phyloP scores from a whole-genome alignment of 1,139 yeast species.

The Saccharomyces hybrid region DNA sequence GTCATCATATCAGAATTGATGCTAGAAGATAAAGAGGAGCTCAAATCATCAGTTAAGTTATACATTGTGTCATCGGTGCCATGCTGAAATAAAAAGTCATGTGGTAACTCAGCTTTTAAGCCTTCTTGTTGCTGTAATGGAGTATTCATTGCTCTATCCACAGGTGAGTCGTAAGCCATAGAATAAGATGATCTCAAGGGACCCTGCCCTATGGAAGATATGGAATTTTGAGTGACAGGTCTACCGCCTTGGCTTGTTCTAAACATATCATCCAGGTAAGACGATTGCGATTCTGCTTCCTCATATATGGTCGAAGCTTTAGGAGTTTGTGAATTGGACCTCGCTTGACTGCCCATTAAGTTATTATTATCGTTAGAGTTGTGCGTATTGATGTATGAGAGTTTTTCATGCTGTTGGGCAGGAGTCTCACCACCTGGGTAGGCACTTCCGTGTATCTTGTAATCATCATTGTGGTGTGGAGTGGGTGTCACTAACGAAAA shows the following conservation, averaged over 20 bases:
- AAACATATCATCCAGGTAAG: conserved; percentile 23
- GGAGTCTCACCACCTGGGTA: conserved; percentile 17
- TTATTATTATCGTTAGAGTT: not conserved
- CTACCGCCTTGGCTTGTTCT: conserved; percentile 4
- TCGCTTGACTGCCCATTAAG: not conserved
- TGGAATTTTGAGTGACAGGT: not conserved
- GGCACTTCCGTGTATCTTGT: conserved; percentile 6
- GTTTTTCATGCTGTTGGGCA: conserved; percentile 23
- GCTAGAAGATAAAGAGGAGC: conserved; percentile 28
- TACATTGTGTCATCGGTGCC: conserved; percentile 15
- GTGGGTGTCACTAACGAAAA: not conserved
- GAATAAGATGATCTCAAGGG: not conserved
- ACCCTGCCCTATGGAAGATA: not conserved
- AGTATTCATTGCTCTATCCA: not conserved
- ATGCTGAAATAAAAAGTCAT: conserved; percentile 2
- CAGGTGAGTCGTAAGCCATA: not conserved
- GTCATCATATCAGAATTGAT: conserved; percentile 21
- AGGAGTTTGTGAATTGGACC: not conserved
- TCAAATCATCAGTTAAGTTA: conserved; percentile 23
- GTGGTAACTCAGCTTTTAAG: not conserved
- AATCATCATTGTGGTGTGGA: not conserved
- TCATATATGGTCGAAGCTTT: not conserved
- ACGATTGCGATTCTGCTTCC: conserved; percentile 6
- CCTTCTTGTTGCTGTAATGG: not conserved
- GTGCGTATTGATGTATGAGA: conserved; percentile 13